Base-by-base conservation (phyloP, 805 yeast species). In the Candida boidinii region DNA sequence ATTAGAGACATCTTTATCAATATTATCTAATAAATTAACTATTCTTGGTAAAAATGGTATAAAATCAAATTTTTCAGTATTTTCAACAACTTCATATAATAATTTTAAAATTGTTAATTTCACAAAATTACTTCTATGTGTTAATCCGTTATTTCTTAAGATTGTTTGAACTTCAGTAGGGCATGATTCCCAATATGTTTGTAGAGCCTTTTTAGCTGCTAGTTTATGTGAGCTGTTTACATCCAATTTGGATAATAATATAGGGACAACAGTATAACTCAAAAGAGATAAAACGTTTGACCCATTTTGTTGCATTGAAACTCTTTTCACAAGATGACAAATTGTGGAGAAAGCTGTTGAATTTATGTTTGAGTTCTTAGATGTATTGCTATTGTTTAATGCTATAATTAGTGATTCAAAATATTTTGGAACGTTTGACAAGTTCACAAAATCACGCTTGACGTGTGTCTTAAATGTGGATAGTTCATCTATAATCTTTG, bases 271-370 rank as follows among this genome's bases (percentile, higher is more conserved):
- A 17, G 60, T 50, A 34, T 56, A 60, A 25, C 69, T 60, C 24
- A 68, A 67, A 2, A 54, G 48, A 37, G 56, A 56, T 27, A 76
- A 54, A 0, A 67, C 58, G 8, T 51, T 45, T 2, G 62, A 53
- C n/a, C 24, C 4, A 16, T 21, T 17, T 41, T 74, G 79, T 51
- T 76, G 82, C 52, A 73, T 68, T 29, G 74, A 66, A 5, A 76
- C 70, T 15, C 82, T 54, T 37, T 73, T 75, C 20, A 76, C 66
- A 33, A 75, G 50, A 44, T 76, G 79, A 30, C 76, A 72, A 4
- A 73, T 47, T 1, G 73, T 64, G 19, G 73, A 64, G 44, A 75
- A 73, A 3, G 73, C 62, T 16, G 53, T 34, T 1, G 61, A 38
- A 38, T 62, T 62, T 14, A 73, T 59, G n/a, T n/a, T n/a, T n/a